Base-by-base conservation (phyloP, 148 eudicot genomes). In the Nyssa sinensis region DNA sequence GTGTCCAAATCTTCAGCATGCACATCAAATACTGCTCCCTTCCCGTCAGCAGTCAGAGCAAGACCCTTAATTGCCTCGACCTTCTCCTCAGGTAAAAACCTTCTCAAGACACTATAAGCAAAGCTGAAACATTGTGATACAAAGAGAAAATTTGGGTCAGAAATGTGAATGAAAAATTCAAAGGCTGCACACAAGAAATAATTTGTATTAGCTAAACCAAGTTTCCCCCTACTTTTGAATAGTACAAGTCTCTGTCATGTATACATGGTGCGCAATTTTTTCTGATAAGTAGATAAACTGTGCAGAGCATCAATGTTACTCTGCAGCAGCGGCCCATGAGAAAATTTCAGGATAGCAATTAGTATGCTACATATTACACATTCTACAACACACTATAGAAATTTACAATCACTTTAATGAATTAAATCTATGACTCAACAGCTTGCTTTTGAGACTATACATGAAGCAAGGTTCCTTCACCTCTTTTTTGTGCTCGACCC, bases 1-100 rank as follows among this genome's bases (percentile, higher is more conserved):
- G 75, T 72, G 67, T 88, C 92, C 74, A 92, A 53, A 77, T 94
- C 97, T 57, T 74, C 84, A 60, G 69, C 77, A 29, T 93, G 85
- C 47, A 92, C 92, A 75, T 94, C 97, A 77, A 94, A 88, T 0
- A 94, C 96, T 10, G 92, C 92, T 39, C 92, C 97, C n/a, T 78
- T 85, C 58, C 92, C 89, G 81, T 92, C 98, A 44, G 88, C 91
- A 4, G 97, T 92, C 33, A 94, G 76, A 59, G 96, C 70, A 64
- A 92, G 78, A 53, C 96, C 98, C 75, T 82, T 86, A 57, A 92
- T 83, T 14, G 86, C 77, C 67, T 90, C 91, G 25, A 85, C 90
- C 81, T 90, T 92, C 64, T 88, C 88, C 71, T 92, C 96, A 0
- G 91, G 96, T 71, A 94, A 76, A 70, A 92, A 88, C 76, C 93